Evolutionary conservation across 805 yeast genomes (phyloP).

Genomic region (Candida jianshihensis): DNA sequence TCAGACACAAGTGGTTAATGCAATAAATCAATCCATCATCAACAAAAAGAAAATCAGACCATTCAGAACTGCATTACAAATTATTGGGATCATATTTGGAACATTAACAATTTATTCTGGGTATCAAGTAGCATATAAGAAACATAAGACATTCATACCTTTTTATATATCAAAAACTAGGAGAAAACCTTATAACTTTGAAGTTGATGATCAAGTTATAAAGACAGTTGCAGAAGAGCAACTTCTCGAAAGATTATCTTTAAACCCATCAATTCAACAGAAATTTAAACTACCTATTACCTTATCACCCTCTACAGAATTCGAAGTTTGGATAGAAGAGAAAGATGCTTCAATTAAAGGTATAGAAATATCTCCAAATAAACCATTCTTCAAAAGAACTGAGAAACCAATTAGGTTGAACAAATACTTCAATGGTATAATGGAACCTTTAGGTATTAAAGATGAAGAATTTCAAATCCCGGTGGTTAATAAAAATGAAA

Average conservation of each 20-base stretch:
- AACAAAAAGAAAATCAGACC: constrained; percentile 1
- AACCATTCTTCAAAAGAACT: constrained; percentile 9
- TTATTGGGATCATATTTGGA: constrained; percentile 8
- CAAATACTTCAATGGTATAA: constrained; percentile 9
- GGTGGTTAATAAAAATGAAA: constrained; percentile 11
- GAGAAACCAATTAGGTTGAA: constrained; percentile 15
- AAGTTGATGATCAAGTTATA: constrained; percentile 14
- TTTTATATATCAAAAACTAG: constrained; percentile 14
- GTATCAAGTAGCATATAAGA: constrained; percentile 12
- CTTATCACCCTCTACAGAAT: constrained; percentile 10
- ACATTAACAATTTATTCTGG: constrained; percentile 14
- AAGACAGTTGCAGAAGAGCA: constrained; percentile 17
- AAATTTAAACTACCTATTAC: constrained; percentile 18
- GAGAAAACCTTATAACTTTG: constrained; percentile 6
- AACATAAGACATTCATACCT: constrained; percentile 16
- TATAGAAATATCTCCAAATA: constrained; percentile 16
- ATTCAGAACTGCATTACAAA: constrained; percentile 7
- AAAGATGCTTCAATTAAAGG: constrained; percentile 16
- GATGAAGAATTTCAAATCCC: constrained; percentile 16
- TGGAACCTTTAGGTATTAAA: constrained; percentile 19
- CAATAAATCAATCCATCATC: constrained; percentile 6
- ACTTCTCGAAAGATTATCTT: constrained; percentile 17
- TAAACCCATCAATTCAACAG: constrained; percentile 12
- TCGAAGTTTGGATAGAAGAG: constrained; percentile 20
- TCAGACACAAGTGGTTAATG: constrained; percentile 6